Evolutionary conservation across 768 basidiomycete species (phyloP).

Genomic region (Suillus subaureus): DNA sequence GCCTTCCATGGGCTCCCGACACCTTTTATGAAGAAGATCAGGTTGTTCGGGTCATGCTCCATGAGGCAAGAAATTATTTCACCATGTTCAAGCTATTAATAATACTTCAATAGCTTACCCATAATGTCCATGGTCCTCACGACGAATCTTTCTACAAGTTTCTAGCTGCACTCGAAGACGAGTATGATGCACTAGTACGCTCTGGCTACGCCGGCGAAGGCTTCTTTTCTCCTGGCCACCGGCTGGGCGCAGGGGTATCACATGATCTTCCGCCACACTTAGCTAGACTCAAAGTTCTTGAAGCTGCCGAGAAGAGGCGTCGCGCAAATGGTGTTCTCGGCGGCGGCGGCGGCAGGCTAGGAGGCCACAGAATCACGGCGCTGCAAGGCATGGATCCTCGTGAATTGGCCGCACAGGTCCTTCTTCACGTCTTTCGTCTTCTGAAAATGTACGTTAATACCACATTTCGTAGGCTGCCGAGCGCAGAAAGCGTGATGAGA

Average conservation of each 20-base stretch:
- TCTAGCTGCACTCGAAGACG: conserved; percentile 74
- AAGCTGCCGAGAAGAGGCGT: conserved; percentile 78
- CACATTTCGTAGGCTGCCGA: conserved; percentile 74
- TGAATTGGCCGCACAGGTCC: conserved; percentile 73
- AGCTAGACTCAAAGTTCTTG: conserved; percentile 68
- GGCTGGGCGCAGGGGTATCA: conserved; percentile 67
- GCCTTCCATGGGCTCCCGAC: conserved; percentile 67
- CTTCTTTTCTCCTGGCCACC: conserved; percentile 75
- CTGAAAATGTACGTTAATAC: neutral
- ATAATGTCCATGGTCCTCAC: conserved; percentile 88
- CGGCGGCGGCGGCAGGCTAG: conserved; percentile 59
- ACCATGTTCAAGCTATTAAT: neutral
- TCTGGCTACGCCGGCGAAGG: conserved; percentile 92
- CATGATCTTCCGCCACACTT: conserved; percentile 69
- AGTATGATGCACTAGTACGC: conserved; percentile 77
- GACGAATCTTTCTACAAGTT: conserved; percentile 83
- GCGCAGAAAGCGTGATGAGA: conserved; percentile 71
- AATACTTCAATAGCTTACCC: conserved; percentile 63
- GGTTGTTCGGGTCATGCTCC: conserved; percentile 84
- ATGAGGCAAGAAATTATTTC: conserved; percentile 59
- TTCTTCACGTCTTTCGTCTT: conserved; percentile 22
- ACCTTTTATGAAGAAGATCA: conserved; percentile 77
- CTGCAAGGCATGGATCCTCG: conserved; percentile 54
- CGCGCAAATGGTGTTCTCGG: conserved; percentile 47
- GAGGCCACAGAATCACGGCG: conserved; percentile 44